Base-by-base conservation (phyloP, 1,284 basidiomycete species). In the Trametes hirsuta region DNA sequence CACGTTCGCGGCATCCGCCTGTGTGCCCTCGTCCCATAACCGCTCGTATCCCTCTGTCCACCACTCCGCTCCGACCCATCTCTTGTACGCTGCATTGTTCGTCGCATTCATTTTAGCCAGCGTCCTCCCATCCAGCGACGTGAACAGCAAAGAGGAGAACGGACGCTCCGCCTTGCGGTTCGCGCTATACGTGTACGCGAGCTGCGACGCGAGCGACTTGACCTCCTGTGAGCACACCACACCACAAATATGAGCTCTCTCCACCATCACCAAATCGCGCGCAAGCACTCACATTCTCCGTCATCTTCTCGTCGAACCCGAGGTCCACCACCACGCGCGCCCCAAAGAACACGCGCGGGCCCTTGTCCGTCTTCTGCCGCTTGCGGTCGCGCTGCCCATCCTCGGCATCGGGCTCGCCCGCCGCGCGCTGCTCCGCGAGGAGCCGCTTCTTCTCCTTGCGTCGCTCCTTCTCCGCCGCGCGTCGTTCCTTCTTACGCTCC, bases 301-400 rank as follows among this genome's bases (percentile, higher is more conserved):
- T 86, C 97, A 99, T 99, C 75, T 91, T 82, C 48, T 95, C 87
- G 74, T 99, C 97, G 72, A 99, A 99, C 2, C 90, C 94, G 6
- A 97, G 81, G 76, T 99, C 97, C 30, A 99, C 77, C 21, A 97
- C 85, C 2, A 99, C 82, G 37, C 83, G 85, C 9, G 92, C 93
- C 15, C 82, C 81, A 70, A 94, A 95, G 25, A 72, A 81, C 57
- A 66, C 74, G 77, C 67, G 69, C 51, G 72, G 72, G 8, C 73
- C 79, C 57, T 47, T 52, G 41, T 74, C 71, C 42, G 59, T 53
- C 66, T 70, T 71, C 53, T 69, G 68, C 64, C 80, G 79, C 74
- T 86, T 86, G 69, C 74, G 77, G 55, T 72, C 72, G 60, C 75
- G 76, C 57, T 74, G 78, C 51, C 65, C 76, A 48, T 62, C 54